A percentile compares a stretch with the other conserved stretches of the same genome.
Evolutionary conservation across 768 basidiomycete genomes (phyloP).

Genomic region (Grammothele lineata): DNA sequence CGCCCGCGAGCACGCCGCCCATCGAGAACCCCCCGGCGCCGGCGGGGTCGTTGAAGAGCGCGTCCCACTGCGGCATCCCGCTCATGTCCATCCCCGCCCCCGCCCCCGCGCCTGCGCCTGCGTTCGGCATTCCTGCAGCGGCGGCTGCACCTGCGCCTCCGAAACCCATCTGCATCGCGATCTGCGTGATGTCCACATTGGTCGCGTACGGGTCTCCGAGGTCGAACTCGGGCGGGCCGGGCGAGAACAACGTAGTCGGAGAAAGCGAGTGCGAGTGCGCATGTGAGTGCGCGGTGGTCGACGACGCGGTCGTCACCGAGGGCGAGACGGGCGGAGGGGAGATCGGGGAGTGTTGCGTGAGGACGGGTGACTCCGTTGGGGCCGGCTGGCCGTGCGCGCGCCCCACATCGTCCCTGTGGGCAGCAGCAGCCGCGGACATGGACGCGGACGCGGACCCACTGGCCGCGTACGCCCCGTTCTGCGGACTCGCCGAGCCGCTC

Average conservation of each 20-base stretch:
- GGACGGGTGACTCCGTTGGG: not conserved
- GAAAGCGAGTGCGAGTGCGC: not conserved
- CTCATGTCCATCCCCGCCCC: no score
- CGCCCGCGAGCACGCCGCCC: constrained; percentile 1
- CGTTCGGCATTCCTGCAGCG: constrained; percentile 3
- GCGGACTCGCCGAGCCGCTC: no score
- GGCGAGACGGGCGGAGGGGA: not conserved
- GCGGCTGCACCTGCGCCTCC: not conserved
- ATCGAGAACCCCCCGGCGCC: not conserved
- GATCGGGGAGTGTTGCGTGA: not conserved
- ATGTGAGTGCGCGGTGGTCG: not conserved
- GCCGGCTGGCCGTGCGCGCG: no score
- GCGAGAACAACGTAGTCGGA: not conserved
- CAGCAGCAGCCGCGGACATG: no score
- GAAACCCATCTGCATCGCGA: constrained; percentile 2
- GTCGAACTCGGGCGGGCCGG: not conserved
- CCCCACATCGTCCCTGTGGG: no score
- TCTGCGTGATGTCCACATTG: constrained; percentile 12
- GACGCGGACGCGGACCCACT: no score
- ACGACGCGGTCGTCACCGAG: not conserved
- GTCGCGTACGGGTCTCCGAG: constrained; percentile 10
- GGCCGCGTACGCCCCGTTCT: no score
- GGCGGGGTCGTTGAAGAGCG: constrained; percentile 1
- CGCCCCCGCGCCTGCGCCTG: no score
- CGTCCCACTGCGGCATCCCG: constrained; percentile 12